phyloP scores from a whole-genome alignment of 2,329 filamentous ascomycete genomes.

The Coccinonectria pachysandricola region DNA sequence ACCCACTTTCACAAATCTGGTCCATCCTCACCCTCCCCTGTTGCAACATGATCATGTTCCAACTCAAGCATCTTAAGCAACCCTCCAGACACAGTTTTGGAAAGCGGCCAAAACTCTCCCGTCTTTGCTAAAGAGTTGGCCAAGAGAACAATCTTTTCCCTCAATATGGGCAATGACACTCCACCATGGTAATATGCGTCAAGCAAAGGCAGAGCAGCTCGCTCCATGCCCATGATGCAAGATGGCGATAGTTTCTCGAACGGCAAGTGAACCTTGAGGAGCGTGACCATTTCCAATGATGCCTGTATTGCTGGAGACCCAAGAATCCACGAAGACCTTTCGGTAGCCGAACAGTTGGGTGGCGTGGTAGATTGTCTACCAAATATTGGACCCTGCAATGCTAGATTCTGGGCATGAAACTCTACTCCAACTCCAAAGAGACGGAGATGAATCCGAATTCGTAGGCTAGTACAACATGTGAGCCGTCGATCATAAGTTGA shows the following conservation, averaged over 20 bases:
- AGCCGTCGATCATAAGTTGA: too few species aligned
- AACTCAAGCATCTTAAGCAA: slow-evolving; percentile 4
- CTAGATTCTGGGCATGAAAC: slow-evolving; percentile 3
- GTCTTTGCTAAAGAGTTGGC: slow-evolving; percentile 7
- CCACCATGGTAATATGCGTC: slow-evolving; percentile 4
- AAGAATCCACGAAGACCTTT: slow-evolving; percentile 1
- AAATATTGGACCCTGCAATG: slow-evolving; percentile 2
- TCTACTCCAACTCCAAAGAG: slow-evolving; percentile 1
- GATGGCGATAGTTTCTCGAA: slow-evolving; percentile 15
- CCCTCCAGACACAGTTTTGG: slow-evolving; percentile 4
- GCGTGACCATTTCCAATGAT: slow-evolving; percentile 8
- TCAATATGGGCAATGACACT: slow-evolving; percentile 1
- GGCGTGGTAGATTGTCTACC: slow-evolving; percentile 1
- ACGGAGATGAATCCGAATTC: slow-evolving; percentile 13
- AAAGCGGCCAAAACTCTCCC: slow-evolving; percentile 12
- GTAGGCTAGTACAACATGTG: too few species aligned
- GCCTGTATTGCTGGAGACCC: slow-evolving; percentile 8
- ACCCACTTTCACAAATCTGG: too few species aligned
- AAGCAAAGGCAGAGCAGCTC: slow-evolving; percentile 5
- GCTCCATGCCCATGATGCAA: slow-evolving; percentile 10
- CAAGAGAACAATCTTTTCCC: slow-evolving; percentile 7
- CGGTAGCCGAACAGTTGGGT: background rate
- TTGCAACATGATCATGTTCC: background rate
- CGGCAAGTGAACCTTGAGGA: slow-evolving; percentile 8
- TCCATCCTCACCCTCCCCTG: too few species aligned